Percentiles rank a stretch among this genome's conserved stretches.
Conservation (phyloP, 176 grass and related monocot species). For the Cymbopogon citratus region DNA sequence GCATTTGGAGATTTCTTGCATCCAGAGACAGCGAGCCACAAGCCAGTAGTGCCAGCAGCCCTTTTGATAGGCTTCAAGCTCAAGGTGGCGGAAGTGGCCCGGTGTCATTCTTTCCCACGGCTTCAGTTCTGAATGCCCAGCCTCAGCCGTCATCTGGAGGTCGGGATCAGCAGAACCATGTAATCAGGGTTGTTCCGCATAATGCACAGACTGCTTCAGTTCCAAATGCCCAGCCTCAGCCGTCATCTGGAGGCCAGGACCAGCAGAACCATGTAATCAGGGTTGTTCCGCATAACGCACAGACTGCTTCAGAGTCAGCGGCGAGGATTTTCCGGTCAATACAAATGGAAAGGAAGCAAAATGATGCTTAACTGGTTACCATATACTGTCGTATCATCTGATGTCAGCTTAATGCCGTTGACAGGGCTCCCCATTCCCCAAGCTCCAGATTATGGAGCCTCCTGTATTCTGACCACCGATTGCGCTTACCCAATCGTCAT, state of each 20-base stretch:
- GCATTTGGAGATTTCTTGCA: constrained; percentile 48
- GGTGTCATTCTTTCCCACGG: constrained; percentile 23
- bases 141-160: constrained; percentile 30
- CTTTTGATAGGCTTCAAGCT: constrained; percentile 40
- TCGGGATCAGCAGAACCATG: constrained; percentile 35
- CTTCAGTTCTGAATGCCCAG: constrained; percentile 24
- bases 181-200: constrained; percentile 87
- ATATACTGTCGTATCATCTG: neutral
- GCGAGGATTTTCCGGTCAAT: constrained; percentile 83
- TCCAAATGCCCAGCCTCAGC: constrained; percentile 26
- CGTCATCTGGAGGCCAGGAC: constrained; percentile 37
- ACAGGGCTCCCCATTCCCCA: neutral
- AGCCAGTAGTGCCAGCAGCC: constrained; percentile 74
- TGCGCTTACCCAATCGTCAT: neutral
- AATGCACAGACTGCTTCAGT: constrained; percentile 52
- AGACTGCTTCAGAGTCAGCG: constrained; percentile 63
- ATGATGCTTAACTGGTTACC: constrained; percentile 21
- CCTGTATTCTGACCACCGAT: neutral
- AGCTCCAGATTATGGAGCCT: neutral
- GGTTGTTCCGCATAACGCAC: constrained; percentile 76
- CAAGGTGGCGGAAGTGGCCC: constrained; percentile 36
- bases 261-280: constrained; percentile 51
- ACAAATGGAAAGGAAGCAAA: constrained; percentile 69
- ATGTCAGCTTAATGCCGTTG: neutral
- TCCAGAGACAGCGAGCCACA: constrained; percentile 80